These are phyloP conservation scores for Hypoxylon sp. DNA, from an alignment of 2,329 filamentous ascomycete genomes.

Conservation along the genomic window DNA sequence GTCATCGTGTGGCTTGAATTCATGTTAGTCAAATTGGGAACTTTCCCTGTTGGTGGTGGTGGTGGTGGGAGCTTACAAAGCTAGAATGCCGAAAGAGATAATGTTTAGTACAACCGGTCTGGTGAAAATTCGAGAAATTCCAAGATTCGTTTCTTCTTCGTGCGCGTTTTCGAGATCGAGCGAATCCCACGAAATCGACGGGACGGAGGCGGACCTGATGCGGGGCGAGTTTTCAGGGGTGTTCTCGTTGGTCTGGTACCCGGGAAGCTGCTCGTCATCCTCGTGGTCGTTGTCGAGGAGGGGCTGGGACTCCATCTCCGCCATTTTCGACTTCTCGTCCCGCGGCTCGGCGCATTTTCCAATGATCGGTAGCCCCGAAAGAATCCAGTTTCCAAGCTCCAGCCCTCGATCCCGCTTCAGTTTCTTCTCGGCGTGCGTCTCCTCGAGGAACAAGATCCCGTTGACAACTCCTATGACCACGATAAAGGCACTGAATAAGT, in stretches of 20 bases:
- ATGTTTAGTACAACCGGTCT: constrained; percentile 87
- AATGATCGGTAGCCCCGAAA: constrained; percentile 54
- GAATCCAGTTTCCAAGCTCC: constrained; percentile 77
- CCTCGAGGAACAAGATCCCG: constrained; percentile 78
- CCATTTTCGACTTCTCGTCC: constrained; percentile 50
- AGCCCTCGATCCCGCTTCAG: constrained; percentile 77
- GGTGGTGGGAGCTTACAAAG: constrained; percentile 79
- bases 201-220: constrained; percentile 43
- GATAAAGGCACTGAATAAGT: constrained; percentile 68
- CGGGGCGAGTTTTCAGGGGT: constrained; percentile 58
- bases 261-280: constrained; percentile 69
- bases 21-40: constrained; percentile 28
- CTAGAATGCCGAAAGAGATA: constrained; percentile 87
- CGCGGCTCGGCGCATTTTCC: constrained; percentile 49
- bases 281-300: constrained; percentile 69
- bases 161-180: constrained; percentile 47
- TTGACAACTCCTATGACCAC: constrained; percentile 71
- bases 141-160: constrained; percentile 33
- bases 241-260: constrained; percentile 70
- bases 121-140: constrained; percentile 75
- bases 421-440: constrained; percentile 89
- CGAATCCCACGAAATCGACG: constrained; percentile 49
- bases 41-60: neutral
- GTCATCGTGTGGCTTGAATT: constrained; percentile 87
- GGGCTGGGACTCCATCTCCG: constrained; percentile 62